Evolutionary conservation across 106 monocot genomes (phyloP).

Genomic region (Acanthochlamys bracteata): DNA sequence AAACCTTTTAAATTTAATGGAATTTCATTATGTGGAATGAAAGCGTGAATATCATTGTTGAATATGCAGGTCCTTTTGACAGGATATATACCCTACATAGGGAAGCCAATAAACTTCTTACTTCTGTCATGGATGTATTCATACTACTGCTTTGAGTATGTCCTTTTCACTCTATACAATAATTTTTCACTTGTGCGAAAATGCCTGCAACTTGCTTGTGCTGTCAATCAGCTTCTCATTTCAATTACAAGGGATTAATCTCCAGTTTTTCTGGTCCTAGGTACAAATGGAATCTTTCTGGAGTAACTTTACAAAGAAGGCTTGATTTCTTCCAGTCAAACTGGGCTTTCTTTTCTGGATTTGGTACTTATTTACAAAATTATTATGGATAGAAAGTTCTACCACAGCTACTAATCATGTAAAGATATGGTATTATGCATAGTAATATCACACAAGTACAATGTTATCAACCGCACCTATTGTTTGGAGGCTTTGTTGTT

Average conservation of each 20-base stretch:
- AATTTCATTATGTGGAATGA: no score
- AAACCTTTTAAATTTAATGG: no score
- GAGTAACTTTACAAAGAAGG: conserved; percentile 64
- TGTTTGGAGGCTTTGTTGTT: no score
- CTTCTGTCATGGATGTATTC: conserved; percentile 96
- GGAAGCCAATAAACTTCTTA: conserved; percentile 72
- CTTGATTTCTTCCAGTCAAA: conserved; percentile 92
- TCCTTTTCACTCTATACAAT: neutral
- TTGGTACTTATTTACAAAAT: conserved; percentile 46
- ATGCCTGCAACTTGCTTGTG: neutral
- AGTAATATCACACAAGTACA: no score
- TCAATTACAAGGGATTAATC: no score
- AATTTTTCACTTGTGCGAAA: no score
- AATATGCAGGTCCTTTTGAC: conserved; percentile 61
- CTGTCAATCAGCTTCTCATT: neutral
- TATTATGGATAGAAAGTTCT: neutral
- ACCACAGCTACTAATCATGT: no score
- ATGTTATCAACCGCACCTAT: no score
- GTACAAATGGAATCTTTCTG: conserved; percentile 94
- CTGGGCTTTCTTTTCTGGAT: conserved; percentile 96
- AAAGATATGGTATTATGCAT: no score
- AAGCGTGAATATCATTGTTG: neutral
- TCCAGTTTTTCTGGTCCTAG: conserved; percentile 26
- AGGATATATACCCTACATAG: conserved; percentile 71
- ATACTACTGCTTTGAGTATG: conserved; percentile 98